Evolutionary conservation across 1,284 basidiomycete genomes (phyloP).

Genomic region (Ustilago lituana): DNA sequence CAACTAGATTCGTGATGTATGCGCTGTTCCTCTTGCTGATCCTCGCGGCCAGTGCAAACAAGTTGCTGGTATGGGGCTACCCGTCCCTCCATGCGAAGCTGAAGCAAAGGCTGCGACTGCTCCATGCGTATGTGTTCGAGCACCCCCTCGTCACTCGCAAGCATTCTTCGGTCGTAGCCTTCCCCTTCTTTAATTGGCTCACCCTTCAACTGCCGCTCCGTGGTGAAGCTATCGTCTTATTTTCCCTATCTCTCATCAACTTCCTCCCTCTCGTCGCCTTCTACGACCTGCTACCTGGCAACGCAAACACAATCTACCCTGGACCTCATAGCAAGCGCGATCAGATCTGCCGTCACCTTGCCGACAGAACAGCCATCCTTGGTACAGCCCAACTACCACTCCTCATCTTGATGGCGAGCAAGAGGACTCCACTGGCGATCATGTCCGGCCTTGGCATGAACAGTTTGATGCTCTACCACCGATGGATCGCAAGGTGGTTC

Average conservation of each 20-base stretch:
- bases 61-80: conserved; percentile 7
- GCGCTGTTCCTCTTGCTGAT: conserved; percentile 25
- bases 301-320: conserved; percentile 22
- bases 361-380: conserved; percentile 60
- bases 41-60: conserved; percentile 9
- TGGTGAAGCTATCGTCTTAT: conserved; percentile 35
- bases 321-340: conserved; percentile 25
- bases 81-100: conserved; percentile 1
- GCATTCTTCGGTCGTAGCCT: conserved; percentile 24
- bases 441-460: conserved; percentile 59
- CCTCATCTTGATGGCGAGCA: conserved; percentile 63
- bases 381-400: conserved; percentile 59
- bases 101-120: conserved; percentile 6
- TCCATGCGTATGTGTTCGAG: conserved; percentile 30
- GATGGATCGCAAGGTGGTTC: conserved; percentile 64
- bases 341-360: conserved; percentile 43
- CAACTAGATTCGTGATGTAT: conserved; percentile 35
- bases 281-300: conserved; percentile 25
- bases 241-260: conserved; percentile 37
- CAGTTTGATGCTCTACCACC: conserved; percentile 64
- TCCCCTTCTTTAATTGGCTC: conserved; percentile 27
- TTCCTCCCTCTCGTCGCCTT: conserved; percentile 43
- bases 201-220: conserved; percentile 48
- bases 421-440: conserved; percentile 61
- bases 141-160: conserved; percentile 21